Base-by-base conservation (phyloP, 2,329 filamentous ascomycete genomes). In the Diaporthe aspalathi region DNA sequence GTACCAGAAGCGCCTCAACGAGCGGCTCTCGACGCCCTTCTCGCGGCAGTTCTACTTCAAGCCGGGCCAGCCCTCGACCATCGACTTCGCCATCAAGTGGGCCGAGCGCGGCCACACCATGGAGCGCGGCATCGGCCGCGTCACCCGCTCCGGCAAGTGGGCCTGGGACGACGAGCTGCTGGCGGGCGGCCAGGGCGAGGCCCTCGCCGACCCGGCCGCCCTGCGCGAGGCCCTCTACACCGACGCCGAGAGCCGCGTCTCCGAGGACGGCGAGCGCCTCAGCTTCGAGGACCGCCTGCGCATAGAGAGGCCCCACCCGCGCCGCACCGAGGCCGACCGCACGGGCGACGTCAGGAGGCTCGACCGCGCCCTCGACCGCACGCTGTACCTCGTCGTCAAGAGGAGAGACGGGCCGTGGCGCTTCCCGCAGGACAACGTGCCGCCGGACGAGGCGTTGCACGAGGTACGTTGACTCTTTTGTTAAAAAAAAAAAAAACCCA, bases 1-100 rank as follows among this genome's bases (percentile, higher is more conserved):
- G 81, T 99, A 99, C 85, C 96, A 99, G 84, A 95, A 95, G 77
- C 94, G 96, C 17, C 88, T 99, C 73, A 97, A 98, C 82, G 96
- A 99, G 86, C 93, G 96, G 53, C 88, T 97, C 67, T 91, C 92
- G 24, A 88, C 96, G 5, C 93, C 95, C 1, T 99, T 98, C 82
- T 93, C 93, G 70, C 90, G 93, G 75, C 93, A 93, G 80, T 96
- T 98, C 84, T 99, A 97, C 88, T 97, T 95, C 89, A 97, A 97
- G 86, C 91, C 91, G 76, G 93, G 94, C 79, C 97, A 95, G 14
- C 92, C 94, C 1, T 87, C 90, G 11, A 93, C 95, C 75, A 86
- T 94, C 65, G 95, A 98, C 84, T 98, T 94, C 94, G 93, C 95
- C 81, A 88, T 94, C 79, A 97, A 97, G 83, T 88, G 94, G 74